phyloP scores from a whole-genome alignment of 2,329 filamentous ascomycete genomes.

The Alternaria viburni region DNA sequence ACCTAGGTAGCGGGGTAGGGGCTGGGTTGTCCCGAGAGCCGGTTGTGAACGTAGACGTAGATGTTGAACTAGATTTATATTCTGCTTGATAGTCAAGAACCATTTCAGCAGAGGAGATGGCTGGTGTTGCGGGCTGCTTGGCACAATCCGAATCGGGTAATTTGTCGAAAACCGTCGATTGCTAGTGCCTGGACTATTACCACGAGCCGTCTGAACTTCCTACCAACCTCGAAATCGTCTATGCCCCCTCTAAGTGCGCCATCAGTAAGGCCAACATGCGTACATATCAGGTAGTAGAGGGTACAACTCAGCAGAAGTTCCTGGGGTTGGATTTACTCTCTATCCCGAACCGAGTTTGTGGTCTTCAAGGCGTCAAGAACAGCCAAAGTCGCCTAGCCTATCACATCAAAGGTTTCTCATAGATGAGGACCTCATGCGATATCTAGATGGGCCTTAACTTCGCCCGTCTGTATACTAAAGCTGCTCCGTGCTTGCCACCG shows the following conservation, averaged over 20 bases:
- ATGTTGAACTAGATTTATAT: not conserved
- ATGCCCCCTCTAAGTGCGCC: not conserved
- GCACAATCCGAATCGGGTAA: not conserved
- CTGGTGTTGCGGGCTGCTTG: not conserved
- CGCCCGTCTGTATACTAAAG: not conserved
- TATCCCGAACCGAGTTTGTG: not conserved
- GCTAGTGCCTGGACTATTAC: not conserved
- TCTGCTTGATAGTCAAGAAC: not conserved
- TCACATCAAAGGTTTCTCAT: not conserved
- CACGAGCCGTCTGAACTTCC: not conserved
- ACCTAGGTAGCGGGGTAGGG: conserved; percentile 1
- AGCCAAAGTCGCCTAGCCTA: not conserved
- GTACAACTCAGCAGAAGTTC: conserved; percentile 2
- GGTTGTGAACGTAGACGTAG: not conserved
- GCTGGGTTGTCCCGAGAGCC: not conserved
- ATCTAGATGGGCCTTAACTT: not conserved
- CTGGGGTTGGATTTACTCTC: too few species aligned
- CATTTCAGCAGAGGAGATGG: not conserved
- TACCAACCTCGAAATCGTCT: not conserved
- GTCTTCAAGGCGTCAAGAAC: not conserved
- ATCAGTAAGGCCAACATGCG: not conserved
- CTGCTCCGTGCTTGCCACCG: not conserved
- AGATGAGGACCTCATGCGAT: not conserved
- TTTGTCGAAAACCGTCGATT: not conserved
- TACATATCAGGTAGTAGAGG: not conserved